A percentile compares a stretch with the other conserved stretches of the same genome.
Evolutionary conservation across 148 eudicot species (phyloP).

Genomic region (Vaccinium darrowii): DNA sequence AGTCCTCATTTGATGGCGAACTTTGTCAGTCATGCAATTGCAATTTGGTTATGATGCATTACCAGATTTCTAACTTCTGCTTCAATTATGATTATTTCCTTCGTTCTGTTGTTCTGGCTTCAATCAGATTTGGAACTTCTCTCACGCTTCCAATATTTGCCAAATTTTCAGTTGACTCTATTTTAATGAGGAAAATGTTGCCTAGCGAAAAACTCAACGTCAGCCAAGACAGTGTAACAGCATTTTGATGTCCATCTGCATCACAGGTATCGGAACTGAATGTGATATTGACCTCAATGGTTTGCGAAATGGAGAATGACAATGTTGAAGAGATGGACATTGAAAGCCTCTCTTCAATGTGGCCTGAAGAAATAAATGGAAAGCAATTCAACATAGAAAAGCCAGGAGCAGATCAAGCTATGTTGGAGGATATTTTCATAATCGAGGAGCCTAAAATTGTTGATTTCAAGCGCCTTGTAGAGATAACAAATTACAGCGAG

Average conservation of each 20-base stretch:
- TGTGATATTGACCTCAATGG: constrained; percentile 25
- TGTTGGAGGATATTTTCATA: constrained; percentile 62
- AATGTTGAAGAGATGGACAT: constrained; percentile 61
- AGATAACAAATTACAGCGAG: constrained; percentile 63
- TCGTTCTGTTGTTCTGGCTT: neutral
- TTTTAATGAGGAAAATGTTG: neutral
- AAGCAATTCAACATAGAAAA: constrained; percentile 65
- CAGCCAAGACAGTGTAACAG: neutral
- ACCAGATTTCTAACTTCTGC: neutral
- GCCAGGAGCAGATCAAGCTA: constrained; percentile 65
- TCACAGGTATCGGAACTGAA: neutral
- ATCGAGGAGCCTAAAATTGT: constrained; percentile 55
- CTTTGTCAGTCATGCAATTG: too few species aligned
- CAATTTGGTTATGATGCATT: too few species aligned
- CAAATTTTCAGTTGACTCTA: neutral
- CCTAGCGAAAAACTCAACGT: neutral
- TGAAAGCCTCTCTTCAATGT: constrained; percentile 69
- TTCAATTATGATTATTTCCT: neutral
- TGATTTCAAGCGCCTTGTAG: constrained; percentile 61
- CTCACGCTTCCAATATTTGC: neutral
- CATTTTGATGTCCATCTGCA: neutral
- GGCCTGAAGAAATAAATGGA: constrained; percentile 85
- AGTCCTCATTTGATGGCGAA: too few species aligned
- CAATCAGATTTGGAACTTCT: neutral
- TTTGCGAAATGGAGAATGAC: constrained; percentile 41